These are phyloP conservation scores for Mortierella sp. DNA, from an alignment of 371 early-diverging fungal species.

Conservation along the genomic window DNA sequence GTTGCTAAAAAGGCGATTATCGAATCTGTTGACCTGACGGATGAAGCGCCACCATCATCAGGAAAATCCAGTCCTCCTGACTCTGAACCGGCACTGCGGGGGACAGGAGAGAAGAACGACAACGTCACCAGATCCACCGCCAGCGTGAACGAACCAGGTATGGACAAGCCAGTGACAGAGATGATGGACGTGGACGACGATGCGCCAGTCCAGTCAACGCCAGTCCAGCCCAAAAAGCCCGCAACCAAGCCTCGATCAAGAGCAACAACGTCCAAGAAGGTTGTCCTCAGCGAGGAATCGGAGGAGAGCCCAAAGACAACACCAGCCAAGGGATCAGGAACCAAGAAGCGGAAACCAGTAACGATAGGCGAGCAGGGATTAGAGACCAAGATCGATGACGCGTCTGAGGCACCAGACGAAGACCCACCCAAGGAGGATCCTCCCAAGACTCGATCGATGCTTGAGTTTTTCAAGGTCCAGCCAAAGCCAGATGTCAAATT, in stretches of 20 bases:
- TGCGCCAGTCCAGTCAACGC: background rate
- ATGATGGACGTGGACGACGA: constrained; percentile 7
- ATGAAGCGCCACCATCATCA: background rate
- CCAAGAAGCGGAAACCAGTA: background rate
- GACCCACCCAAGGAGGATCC: background rate
- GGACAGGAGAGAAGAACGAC: background rate
- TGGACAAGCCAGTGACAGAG: background rate
- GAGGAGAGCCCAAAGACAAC: background rate
- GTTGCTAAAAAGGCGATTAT: background rate
- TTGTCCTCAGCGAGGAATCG: background rate
- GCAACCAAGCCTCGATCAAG: background rate
- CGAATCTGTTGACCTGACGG: background rate
- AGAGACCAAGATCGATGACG: background rate
- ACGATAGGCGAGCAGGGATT: background rate
- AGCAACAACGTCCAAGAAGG: background rate
- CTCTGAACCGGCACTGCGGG: background rate
- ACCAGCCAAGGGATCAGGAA: background rate
- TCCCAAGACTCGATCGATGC: constrained; percentile 15
- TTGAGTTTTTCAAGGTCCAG: constrained; percentile 22
- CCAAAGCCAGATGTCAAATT: background rate
- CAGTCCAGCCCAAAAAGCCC: background rate
- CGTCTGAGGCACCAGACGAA: background rate
- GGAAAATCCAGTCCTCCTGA: background rate
- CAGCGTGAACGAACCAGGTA: background rate
- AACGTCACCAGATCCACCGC: background rate